Evolutionary conservation across 495 filamentous ascomycete genomes (phyloP).

Genomic region (Xylaria scruposa): DNA sequence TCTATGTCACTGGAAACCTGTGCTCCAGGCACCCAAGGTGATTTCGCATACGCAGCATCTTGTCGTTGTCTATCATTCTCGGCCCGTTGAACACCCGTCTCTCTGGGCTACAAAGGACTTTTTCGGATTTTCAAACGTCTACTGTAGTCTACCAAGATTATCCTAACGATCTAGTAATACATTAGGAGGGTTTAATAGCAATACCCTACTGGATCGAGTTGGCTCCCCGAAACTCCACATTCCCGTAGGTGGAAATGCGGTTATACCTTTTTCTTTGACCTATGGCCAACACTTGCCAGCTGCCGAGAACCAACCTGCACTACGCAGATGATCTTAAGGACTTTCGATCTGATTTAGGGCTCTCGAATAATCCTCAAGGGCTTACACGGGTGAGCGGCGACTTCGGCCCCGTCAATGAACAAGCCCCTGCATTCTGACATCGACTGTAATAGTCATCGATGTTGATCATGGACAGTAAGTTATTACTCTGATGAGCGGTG

Average conservation of each 20-base stretch:
- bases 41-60: neutral
- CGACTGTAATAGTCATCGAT: neutral
- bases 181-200: neutral
- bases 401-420: constrained; percentile 24
- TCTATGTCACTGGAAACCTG: neutral
- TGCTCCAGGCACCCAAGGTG: neutral
- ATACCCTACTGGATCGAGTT: neutral
- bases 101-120: no score
- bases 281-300: neutral
- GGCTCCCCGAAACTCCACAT: neutral
- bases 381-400: constrained; percentile 9
- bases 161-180: neutral
- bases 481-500: constrained; percentile 1
- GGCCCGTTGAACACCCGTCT: neutral
- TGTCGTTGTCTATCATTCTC: neutral
- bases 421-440: constrained; percentile 18
- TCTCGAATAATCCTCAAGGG: neutral
- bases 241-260: neutral
- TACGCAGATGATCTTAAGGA: neutral
- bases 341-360: constrained; percentile 1
- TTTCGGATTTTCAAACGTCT: neutral
- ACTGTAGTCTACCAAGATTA: neutral
- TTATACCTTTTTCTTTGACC: constrained; percentile 1
- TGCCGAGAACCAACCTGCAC: neutral
- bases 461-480: constrained; percentile 19